phyloP scores from a whole-genome alignment of 2,329 filamentous ascomycete genomes.

The Graphilbum fragrans region DNA sequence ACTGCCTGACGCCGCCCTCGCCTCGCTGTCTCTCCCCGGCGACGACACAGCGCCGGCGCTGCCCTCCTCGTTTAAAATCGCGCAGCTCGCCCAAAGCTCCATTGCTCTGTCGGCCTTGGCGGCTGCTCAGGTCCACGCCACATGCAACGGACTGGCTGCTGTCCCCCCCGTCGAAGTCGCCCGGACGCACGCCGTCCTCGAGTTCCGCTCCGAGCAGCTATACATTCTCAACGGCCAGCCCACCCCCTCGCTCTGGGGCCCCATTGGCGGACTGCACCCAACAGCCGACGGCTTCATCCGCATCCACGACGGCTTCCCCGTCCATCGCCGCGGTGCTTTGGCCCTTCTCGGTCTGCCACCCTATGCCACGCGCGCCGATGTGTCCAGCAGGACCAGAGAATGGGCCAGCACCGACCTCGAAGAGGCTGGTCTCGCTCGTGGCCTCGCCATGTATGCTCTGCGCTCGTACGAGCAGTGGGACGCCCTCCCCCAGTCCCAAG shows the following conservation, averaged over 20 bases:
- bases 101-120: constrained; percentile 38
- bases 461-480: constrained; percentile 41
- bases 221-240: constrained; percentile 29
- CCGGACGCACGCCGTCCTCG: constrained; percentile 31
- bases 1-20: neutral
- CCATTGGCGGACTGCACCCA: constrained; percentile 38
- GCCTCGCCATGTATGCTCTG: constrained; percentile 33
- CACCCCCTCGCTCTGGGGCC: constrained; percentile 21
- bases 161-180: constrained; percentile 28
- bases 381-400: constrained; percentile 21
- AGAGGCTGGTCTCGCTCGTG: constrained; percentile 23
- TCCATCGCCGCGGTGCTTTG: constrained; percentile 32
- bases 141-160: constrained; percentile 13
- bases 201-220: constrained; percentile 41
- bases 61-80: constrained; percentile 42
- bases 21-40: neutral
- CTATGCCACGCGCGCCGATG: constrained; percentile 21
- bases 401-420: constrained; percentile 38
- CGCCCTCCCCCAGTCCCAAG: constrained; percentile 28
- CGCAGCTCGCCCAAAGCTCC: constrained; percentile 35
- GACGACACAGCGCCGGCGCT: constrained; percentile 15
- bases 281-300: constrained; percentile 39
- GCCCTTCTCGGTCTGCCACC: constrained; percentile 26
- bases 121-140: constrained; percentile 31
- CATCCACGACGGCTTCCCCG: constrained; percentile 40